These are phyloP conservation scores for Boechera divaricarpa DNA, from an alignment of 345 rosid species.

Conservation along the genomic window DNA sequence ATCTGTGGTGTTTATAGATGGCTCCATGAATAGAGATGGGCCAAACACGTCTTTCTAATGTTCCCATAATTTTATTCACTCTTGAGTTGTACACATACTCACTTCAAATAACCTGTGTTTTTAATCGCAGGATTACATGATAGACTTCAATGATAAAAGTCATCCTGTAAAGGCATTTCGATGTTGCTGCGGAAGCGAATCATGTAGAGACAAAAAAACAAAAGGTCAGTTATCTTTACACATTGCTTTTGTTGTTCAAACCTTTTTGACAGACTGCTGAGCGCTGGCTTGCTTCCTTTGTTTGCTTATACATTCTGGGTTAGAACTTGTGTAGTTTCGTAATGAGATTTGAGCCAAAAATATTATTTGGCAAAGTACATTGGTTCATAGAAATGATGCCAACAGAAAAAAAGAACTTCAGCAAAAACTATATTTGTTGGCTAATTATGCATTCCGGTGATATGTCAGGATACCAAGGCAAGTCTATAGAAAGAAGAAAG, in stretches of 20 bases:
- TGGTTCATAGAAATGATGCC: background rate
- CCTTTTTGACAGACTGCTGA: background rate
- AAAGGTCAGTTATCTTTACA: slow-evolving; percentile 42
- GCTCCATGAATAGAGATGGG: slow-evolving; percentile 11
- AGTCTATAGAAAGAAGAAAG: slow-evolving; percentile 43
- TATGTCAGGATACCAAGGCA: slow-evolving; percentile 40
- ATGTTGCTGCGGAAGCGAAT: slow-evolving; percentile 70
- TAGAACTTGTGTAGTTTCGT: background rate
- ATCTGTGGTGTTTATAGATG: background rate
- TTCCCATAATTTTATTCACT: background rate
- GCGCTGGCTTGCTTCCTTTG: slow-evolving; percentile 22
- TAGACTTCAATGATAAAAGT: slow-evolving; percentile 66
- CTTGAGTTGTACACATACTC: slow-evolving; percentile 15
- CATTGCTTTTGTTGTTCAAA: slow-evolving; percentile 21
- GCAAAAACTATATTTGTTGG: background rate
- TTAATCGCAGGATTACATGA: slow-evolving; percentile 73
- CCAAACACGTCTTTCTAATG: slow-evolving; percentile 6
- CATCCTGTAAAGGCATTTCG: slow-evolving; percentile 83
- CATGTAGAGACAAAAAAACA: slow-evolving; percentile 60
- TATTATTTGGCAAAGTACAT: slow-evolving; percentile 9
- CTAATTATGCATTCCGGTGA: slow-evolving; percentile 15
- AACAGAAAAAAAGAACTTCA: background rate
- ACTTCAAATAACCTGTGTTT: slow-evolving; percentile 16
- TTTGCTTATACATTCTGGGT: slow-evolving; percentile 14
- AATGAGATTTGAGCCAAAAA: slow-evolving; percentile 11